Evolutionary conservation across 192 early-diverging fungal species (phyloP).

Genomic region (Globomyces pollinis-pini): DNA sequence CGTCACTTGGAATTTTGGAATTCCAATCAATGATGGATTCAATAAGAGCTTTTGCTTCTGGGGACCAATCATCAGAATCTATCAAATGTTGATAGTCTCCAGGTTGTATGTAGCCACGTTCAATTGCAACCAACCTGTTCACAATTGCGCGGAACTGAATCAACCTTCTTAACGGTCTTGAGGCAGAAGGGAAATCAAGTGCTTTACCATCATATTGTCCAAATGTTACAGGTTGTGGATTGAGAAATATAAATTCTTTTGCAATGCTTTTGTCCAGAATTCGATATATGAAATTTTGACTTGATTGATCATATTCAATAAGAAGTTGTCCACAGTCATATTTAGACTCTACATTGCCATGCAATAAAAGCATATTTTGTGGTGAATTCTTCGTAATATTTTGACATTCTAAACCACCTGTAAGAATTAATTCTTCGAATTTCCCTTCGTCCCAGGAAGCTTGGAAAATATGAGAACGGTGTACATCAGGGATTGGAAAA

Average conservation of each 20-base stretch:
- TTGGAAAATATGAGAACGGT: slow-evolving; percentile 1
- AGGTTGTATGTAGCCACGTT: background rate
- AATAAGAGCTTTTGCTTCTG: background rate
- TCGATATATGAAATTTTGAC: background rate
- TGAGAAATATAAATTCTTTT: background rate
- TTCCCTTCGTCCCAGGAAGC: background rate
- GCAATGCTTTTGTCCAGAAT: background rate
- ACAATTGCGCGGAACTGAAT: background rate
- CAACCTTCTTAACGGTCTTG: background rate
- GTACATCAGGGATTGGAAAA: background rate
- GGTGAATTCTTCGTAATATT: background rate
- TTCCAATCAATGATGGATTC: background rate
- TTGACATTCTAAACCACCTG: too few species aligned
- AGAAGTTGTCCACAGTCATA: background rate
- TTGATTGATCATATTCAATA: background rate
- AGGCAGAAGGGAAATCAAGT: background rate
- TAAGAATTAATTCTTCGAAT: background rate
- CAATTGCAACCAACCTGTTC: background rate
- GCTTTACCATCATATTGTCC: background rate
- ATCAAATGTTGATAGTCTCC: background rate
- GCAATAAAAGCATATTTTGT: background rate
- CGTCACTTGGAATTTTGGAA: background rate
- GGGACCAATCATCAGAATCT: background rate
- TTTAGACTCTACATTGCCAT: background rate
- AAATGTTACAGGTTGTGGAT: background rate